These are phyloP conservation scores for Leptographium galeiforme DNA, from an alignment of 2,329 filamentous ascomycete species.

Conservation along the genomic window DNA sequence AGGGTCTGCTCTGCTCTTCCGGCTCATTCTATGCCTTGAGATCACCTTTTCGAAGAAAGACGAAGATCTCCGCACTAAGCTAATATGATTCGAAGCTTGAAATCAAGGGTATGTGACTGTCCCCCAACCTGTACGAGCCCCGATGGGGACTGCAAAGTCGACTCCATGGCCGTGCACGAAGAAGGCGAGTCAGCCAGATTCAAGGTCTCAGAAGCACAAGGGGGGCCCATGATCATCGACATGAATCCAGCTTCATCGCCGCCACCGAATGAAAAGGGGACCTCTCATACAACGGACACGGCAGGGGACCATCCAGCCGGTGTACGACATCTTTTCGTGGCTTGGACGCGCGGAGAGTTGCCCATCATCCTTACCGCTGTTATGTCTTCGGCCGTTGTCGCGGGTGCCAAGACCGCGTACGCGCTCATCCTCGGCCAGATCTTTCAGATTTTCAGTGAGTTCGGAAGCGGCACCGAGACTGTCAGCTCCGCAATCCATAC, in stretches of 20 bases:
- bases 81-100: background rate
- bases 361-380: constrained; percentile 40
- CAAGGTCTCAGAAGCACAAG: background rate
- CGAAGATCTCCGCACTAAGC: background rate
- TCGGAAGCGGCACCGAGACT: constrained; percentile 32
- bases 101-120: background rate
- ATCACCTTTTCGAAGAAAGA: no score
- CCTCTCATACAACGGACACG: no score
- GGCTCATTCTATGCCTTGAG: no score
- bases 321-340: constrained; percentile 46
- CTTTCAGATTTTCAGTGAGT: constrained; percentile 57
- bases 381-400: constrained; percentile 42
- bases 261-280: background rate
- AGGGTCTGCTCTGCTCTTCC: no score
- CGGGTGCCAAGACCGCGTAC: constrained; percentile 49
- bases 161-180: background rate
- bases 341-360: constrained; percentile 50
- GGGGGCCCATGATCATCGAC: constrained; percentile 2
- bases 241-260: background rate
- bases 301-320: constrained; percentile 7
- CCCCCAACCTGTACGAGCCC: background rate
- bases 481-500: constrained; percentile 34
- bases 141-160: background rate
- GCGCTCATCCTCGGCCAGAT: constrained; percentile 61
- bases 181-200: background rate